phyloP scores from a whole-genome alignment of 306 rosid species.

The Myrica gale region DNA sequence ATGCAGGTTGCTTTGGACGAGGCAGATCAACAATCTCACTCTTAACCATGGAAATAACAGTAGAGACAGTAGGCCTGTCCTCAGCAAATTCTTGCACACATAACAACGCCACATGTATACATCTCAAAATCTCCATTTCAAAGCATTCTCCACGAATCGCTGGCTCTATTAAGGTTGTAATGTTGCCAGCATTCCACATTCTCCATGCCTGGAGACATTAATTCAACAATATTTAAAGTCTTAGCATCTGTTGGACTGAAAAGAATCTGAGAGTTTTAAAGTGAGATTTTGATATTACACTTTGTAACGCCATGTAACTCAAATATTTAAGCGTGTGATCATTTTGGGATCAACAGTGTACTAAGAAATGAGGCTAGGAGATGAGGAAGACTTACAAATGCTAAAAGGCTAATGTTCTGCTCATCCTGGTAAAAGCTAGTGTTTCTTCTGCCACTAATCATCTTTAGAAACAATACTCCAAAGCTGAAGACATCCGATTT shows the following conservation, averaged over 20 bases:
- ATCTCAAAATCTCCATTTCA: background rate
- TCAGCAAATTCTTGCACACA: background rate
- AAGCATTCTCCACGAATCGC: background rate
- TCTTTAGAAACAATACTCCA: slow-evolving; percentile 19
- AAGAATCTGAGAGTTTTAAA: too few species aligned
- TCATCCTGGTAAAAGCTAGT: background rate
- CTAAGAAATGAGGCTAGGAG: background rate
- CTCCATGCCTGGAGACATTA: background rate
- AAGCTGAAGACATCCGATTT: slow-evolving; percentile 10
- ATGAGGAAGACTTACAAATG: slow-evolving; percentile 17
- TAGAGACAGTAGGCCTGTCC: background rate
- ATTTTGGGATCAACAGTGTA: too few species aligned
- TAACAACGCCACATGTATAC: background rate
- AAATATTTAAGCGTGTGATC: too few species aligned
- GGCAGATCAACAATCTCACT: background rate
- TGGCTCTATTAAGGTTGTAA: background rate
- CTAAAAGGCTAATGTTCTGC: slow-evolving; percentile 11
- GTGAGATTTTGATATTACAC: too few species aligned
- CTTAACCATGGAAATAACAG: background rate
- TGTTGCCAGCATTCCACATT: background rate
- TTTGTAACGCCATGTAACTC: too few species aligned
- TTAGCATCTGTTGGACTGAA: background rate
- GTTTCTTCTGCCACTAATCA: slow-evolving; percentile 12
- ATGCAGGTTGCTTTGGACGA: background rate
- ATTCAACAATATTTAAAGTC: background rate